A percentile compares a stretch with the other conserved stretches of the same genome.
Conservation (phyloP, 768 basidiomycete genomes). For the Chalciporus piperatus region DNA sequence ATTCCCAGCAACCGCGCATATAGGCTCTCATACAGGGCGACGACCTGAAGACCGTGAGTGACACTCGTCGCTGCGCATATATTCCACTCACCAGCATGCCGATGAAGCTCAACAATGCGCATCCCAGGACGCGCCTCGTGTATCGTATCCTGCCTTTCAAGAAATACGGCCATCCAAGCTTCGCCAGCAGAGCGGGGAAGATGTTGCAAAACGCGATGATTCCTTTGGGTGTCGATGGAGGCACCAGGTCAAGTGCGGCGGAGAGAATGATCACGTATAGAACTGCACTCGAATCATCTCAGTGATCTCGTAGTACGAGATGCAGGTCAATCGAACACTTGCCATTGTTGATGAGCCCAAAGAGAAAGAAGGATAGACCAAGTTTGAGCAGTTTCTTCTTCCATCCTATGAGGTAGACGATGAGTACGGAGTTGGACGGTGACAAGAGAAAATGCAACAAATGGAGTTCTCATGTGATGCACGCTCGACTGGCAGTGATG, state of each 20-base stretch:
- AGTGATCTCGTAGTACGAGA: not conserved
- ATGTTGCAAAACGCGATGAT: slow-evolving; percentile 96
- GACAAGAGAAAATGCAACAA: slow-evolving; percentile 20
- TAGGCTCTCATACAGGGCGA: slow-evolving; percentile 68
- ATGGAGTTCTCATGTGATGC: slow-evolving; percentile 10
- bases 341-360: slow-evolving; percentile 94
- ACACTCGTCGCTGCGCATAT: not conserved
- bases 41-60: slow-evolving; percentile 48
- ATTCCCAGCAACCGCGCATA: slow-evolving; percentile 77
- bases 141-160: slow-evolving; percentile 87
- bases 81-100: slow-evolving; percentile 79
- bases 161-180: slow-evolving; percentile 90
- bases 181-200: slow-evolving; percentile 79
- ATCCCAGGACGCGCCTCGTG: slow-evolving; percentile 66
- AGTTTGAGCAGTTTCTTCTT: slow-evolving; percentile 35
- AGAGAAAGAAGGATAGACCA: slow-evolving; percentile 77
- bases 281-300: slow-evolving; percentile 42
- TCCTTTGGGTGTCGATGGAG: slow-evolving; percentile 89
- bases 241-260: slow-evolving; percentile 92
- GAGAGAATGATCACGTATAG: slow-evolving; percentile 96
- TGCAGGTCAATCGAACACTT: not conserved
- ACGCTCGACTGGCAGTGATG: slow-evolving; percentile 4
- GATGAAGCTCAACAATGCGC: slow-evolving; percentile 67
- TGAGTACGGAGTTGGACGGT: slow-evolving; percentile 14
- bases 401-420: slow-evolving; percentile 13